Evolutionary conservation across 352 stramenopile species (phyloP).

Genomic region (Aphanomyces cochlioides): DNA sequence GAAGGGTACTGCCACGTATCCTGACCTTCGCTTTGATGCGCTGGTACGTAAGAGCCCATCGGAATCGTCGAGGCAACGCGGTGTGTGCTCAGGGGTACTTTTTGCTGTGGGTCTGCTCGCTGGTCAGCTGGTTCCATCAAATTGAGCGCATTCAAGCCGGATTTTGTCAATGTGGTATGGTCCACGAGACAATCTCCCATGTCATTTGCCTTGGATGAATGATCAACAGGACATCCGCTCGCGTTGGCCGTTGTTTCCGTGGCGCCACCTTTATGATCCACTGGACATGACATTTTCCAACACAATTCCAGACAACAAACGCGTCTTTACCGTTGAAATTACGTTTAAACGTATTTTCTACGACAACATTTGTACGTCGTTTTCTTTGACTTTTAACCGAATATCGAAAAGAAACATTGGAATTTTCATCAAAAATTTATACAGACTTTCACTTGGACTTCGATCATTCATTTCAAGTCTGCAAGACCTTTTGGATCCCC

Average conservation of each 20-base stretch:
- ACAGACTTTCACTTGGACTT: too few relatives aligned
- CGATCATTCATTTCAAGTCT: too few relatives aligned
- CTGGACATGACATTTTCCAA: constrained; percentile 23
- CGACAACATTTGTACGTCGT: too few relatives aligned
- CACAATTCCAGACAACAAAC: background rate
- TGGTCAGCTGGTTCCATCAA: constrained; percentile 31
- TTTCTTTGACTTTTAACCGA: too few relatives aligned
- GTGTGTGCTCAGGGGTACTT: constrained; percentile 59
- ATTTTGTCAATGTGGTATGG: background rate
- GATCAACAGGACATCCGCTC: constrained; percentile 24
- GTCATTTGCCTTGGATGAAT: background rate
- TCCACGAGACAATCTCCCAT: too few relatives aligned
- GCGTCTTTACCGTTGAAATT: background rate
- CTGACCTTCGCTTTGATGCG: constrained; percentile 50
- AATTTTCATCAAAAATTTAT: too few relatives aligned
- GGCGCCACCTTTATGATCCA: constrained; percentile 12
- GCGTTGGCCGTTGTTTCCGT: too few relatives aligned
- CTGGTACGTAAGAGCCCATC: constrained; percentile 82
- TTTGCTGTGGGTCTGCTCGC: constrained; percentile 6
- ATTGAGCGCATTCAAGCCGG: constrained; percentile 28
- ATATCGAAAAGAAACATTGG: too few relatives aligned
- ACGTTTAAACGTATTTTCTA: constrained; percentile 1
- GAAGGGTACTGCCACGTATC: constrained; percentile 95
- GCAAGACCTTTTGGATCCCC: too few relatives aligned
- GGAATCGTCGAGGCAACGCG: constrained; percentile 93